Evolutionary conservation across 352 stramenopile species (phyloP).

Genomic region (Phytophthora chlamydospora): DNA sequence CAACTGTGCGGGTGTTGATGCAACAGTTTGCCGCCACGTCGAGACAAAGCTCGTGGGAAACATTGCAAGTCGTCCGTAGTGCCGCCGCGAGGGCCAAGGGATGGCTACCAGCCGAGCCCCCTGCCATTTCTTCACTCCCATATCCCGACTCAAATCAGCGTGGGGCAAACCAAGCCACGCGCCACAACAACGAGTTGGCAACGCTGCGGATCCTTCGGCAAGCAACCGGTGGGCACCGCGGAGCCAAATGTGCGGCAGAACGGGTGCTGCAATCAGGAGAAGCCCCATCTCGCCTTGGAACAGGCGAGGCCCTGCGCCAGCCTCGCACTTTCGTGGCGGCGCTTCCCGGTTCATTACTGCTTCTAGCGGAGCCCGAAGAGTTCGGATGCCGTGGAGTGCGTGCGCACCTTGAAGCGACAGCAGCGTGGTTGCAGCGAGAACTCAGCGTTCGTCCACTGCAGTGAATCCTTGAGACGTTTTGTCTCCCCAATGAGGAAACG

Average conservation of each 20-base stretch:
- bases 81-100: neutral
- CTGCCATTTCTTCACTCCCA: conserved; percentile 7
- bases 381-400: conserved; percentile 15
- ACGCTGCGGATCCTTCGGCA: neutral
- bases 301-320: neutral
- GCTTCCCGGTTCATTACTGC: conserved; percentile 32
- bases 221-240: neutral
- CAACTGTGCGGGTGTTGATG: conserved; percentile 24
- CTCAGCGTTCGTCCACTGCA: conserved; percentile 1
- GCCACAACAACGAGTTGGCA: conserved; percentile 17
- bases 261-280: neutral
- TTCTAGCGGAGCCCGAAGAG: conserved; percentile 14
- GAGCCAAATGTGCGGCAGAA: neutral
- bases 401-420: conserved; percentile 4
- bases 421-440: neutral
- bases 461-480: conserved; percentile 4
- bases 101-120: conserved; percentile 8
- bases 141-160: conserved; percentile 25
- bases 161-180: conserved; percentile 13
- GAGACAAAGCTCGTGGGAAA: conserved; percentile 3
- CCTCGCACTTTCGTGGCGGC: conserved; percentile 19
- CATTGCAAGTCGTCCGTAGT: neutral
- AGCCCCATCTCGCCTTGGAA: neutral
- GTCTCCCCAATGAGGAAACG: conserved; percentile 16
- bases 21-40: conserved; percentile 10